Conservation (phyloP, 2,329 filamentous ascomycete species). For the Mariannaea elegans region DNA sequence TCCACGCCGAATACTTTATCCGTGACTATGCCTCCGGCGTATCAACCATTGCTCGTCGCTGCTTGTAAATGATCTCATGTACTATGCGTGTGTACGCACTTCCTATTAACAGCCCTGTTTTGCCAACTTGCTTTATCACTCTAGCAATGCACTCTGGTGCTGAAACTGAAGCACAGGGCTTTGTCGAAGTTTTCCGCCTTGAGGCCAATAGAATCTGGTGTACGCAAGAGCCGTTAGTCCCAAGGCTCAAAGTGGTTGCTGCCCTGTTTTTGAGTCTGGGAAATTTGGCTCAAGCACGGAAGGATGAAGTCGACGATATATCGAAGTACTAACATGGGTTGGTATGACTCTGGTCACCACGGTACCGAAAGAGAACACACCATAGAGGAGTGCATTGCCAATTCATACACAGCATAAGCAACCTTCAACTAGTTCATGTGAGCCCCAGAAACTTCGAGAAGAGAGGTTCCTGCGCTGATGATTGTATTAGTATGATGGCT, state of each 20-base stretch:
- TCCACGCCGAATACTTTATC: conserved; percentile 14
- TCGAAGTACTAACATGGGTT: not conserved
- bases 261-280: conserved; percentile 13
- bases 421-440: conserved; percentile 15
- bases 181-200: not conserved
- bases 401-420: conserved; percentile 5
- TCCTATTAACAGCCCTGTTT: not conserved
- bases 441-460: not conserved
- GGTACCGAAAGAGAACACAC: not conserved
- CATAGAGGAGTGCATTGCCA: conserved; percentile 1
- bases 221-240: not conserved
- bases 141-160: conserved; percentile 5
- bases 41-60: conserved; percentile 5
- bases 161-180: not conserved
- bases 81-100: conserved; percentile 18
- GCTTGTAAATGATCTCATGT: conserved; percentile 18
- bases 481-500: conserved; percentile 5
- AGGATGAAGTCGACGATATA: not conserved
- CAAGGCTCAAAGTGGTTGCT: conserved; percentile 7
- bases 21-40: not conserved
- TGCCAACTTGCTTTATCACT: not conserved
- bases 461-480: no score
- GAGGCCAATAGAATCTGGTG: conserved; percentile 9
- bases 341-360: not conserved
- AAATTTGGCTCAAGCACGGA: conserved; percentile 2